Evolutionary conservation across 257 asterid genomes (phyloP), one percentile per base, ranked within the genome.

Genomic region (Petunia axillaris): DNA sequence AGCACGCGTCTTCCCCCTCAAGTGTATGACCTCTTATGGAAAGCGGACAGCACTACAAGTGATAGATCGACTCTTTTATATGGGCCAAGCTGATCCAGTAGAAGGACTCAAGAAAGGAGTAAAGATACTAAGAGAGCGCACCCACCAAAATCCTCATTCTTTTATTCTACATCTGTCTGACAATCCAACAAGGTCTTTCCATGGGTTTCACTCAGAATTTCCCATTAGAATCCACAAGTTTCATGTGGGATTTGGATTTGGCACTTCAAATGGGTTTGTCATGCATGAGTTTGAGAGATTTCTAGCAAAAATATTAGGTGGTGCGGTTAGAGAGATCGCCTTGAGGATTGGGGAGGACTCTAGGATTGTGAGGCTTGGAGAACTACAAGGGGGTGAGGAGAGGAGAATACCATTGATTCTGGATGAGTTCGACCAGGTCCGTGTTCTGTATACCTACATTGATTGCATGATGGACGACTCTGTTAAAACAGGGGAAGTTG

Each of bases 71-170:
- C 60, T 94, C 4, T 92, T 93, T 88, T 85, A 91, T 57, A 90
- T 81, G 83, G 98, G 96, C n/a, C 91, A 91, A 38, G 93, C 97
- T 0, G 98, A 95, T 82, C 94, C 97, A 2, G 84, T 83, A 63
- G 97, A 91, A 86, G 98, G 97, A 43, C 90, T 95, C 9, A 89
- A 87, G 90, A 93, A 95, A 87, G 98, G 97, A 46, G 93, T 89
- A 3, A 92, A 92, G 84, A 87, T 95, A 62, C 93, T 95, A 7
- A 80, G 67, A 43, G 98, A 95, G 35, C 95, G 97, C 0, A 88
- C 89, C n/a, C 91, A 93, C 89, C 86, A 84, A 84, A 95, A 95
- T 80, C 85, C 93, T 0, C 88, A 89, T 57, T 92, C 98, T 3
- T 87, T 88, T 41, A 91, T 93, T 44, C 76, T 95, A 37, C 98